Evolutionary conservation across 345 rosid species (phyloP).

Genomic region (Eucalyptus fibrosa): DNA sequence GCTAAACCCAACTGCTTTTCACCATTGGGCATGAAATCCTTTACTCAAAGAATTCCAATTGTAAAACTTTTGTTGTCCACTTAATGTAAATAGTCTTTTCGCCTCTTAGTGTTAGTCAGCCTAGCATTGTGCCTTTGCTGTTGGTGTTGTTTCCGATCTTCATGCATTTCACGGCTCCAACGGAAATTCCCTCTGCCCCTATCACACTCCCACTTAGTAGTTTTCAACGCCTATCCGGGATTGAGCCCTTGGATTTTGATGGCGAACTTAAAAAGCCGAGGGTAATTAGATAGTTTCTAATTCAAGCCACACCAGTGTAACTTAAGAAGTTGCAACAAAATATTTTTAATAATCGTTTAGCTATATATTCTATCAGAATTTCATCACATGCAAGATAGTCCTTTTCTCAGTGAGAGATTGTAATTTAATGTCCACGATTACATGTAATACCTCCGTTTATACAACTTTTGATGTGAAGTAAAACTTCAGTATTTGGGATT

Average conservation of each 20-base stretch:
- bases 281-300: not conserved
- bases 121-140: not conserved
- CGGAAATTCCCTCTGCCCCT: not conserved
- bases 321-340: not conserved
- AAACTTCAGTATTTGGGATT: not conserved
- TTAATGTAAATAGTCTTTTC: not conserved
- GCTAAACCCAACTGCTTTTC: not conserved
- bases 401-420: not conserved
- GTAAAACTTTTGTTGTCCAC: not conserved
- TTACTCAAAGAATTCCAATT: not conserved
- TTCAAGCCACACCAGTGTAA: not conserved
- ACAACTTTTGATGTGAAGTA: not conserved
- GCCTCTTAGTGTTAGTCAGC: not conserved
- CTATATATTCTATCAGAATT: not conserved
- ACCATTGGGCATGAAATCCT: not conserved
- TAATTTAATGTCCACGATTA: not conserved
- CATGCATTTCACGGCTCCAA: rapidly evolving
- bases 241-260: not conserved
- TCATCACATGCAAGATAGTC: not conserved
- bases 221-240: not conserved
- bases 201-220: not conserved
- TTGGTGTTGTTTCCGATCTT: not conserved
- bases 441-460: not conserved
- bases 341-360: not conserved
- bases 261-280: not conserved